Percentiles rank a stretch among this genome's conserved stretches.
Conservation (phyloP, 2,329 filamentous ascomycete species). For the Colletotrichum chrysophilum region DNA sequence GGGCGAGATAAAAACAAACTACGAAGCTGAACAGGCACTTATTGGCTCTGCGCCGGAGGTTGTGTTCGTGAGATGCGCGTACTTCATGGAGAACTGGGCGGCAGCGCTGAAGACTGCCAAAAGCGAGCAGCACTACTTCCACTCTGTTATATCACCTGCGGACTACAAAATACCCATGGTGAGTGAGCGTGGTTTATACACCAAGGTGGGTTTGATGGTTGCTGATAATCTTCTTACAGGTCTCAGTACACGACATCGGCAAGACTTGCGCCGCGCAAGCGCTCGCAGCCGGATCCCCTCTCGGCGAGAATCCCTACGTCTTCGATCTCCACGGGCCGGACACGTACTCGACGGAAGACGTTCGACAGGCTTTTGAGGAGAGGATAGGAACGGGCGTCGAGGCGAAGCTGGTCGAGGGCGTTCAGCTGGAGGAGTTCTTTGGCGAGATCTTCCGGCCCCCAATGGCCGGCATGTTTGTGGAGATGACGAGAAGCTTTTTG, state of each 20-base stretch:
- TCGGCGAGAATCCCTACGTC: constrained; percentile 10
- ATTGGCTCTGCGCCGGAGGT: constrained; percentile 24
- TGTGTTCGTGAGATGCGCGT: constrained; percentile 25
- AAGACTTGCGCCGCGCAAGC: constrained; percentile 28
- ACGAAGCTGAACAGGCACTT: constrained; percentile 27
- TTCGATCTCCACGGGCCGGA: constrained; percentile 33
- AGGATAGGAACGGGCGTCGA: constrained; percentile 29
- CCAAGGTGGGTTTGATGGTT: neutral
- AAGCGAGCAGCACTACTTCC: constrained; percentile 26
- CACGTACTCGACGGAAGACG: constrained; percentile 31
- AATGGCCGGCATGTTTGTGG: constrained; percentile 9
- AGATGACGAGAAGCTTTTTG: constrained; percentile 22
- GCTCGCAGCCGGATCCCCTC: constrained; percentile 12
- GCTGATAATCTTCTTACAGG: constrained; percentile 20
- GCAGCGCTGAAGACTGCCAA: constrained; percentile 18
- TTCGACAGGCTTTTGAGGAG: constrained; percentile 31
- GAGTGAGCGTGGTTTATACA: neutral
- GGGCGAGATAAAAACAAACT: constrained; percentile 31
- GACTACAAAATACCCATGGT: constrained; percentile 37
- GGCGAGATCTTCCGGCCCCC: constrained; percentile 24
- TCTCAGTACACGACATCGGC: constrained; percentile 34
- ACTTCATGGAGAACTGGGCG: constrained; percentile 26
- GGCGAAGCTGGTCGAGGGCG: constrained; percentile 26
- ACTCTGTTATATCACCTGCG: constrained; percentile 30
- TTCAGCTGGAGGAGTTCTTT: constrained; percentile 29